phyloP scores from a whole-genome alignment of 441 rosid species.

The Bocquillonia castaneifolia region DNA sequence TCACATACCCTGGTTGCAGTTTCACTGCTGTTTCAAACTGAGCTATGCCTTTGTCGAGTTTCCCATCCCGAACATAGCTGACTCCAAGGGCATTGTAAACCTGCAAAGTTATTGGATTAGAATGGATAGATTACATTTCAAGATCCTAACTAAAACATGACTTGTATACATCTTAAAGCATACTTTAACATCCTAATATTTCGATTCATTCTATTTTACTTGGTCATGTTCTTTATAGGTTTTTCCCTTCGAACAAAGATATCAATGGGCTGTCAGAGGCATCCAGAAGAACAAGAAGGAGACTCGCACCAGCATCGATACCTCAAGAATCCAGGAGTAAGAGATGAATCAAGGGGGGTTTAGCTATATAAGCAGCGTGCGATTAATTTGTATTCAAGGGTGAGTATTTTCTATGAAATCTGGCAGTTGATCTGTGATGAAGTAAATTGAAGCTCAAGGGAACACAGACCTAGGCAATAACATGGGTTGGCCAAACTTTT shows the following conservation, averaged over 20 bases:
- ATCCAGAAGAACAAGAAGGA: no score
- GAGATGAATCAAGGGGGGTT: no score
- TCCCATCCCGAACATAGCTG: constrained; percentile 65
- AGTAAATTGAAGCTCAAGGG: neutral
- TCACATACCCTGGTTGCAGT: constrained; percentile 88
- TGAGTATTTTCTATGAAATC: neutral
- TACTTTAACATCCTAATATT: neutral
- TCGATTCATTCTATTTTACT: no score
- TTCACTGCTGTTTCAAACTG: constrained; percentile 86
- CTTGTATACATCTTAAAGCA: neutral
- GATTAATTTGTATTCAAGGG: neutral
- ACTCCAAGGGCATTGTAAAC: constrained; percentile 84
- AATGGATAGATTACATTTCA: no score
- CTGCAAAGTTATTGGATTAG: constrained; percentile 25
- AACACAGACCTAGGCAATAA: neutral
- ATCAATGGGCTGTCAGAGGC: no score
- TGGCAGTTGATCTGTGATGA: neutral
- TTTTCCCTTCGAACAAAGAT: no score
- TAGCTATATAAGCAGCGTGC: no score
- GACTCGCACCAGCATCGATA: no score
- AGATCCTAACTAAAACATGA: neutral
- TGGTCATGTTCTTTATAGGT: no score
- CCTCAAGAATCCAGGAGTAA: no score
- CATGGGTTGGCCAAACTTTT: neutral
- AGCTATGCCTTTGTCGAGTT: constrained; percentile 74